Evolutionary conservation across 768 basidiomycete species (phyloP).

Genomic region (Hysterangium stoloniferum): DNA sequence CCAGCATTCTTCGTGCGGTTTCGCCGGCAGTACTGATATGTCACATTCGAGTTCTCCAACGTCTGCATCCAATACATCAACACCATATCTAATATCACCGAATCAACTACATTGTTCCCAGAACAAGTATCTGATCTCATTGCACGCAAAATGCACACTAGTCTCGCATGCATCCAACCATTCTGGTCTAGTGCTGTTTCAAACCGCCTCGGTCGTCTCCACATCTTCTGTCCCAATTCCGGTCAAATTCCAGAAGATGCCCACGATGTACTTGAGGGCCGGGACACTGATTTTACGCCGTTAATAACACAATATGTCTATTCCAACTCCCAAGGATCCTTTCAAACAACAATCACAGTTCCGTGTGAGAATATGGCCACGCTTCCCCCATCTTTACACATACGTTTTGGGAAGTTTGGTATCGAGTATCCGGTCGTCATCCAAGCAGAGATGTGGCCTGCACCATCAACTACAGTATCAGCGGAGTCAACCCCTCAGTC

Average conservation of each 20-base stretch:
- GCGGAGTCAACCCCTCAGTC: not conserved
- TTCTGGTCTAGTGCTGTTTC: conserved; percentile 76
- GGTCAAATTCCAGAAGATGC: conserved; percentile 18
- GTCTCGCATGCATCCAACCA: conserved; percentile 64
- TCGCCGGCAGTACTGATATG: too few species aligned
- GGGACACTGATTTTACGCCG: conserved; percentile 31
- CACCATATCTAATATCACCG: too few species aligned
- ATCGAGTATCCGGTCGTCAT: conserved; percentile 50
- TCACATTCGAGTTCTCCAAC: too few species aligned
- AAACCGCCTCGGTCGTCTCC: conserved; percentile 51
- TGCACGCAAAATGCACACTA: conserved; percentile 50
- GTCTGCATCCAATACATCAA: too few species aligned
- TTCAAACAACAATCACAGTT: conserved; percentile 53
- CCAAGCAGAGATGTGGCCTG: conserved; percentile 41
- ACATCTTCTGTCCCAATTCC: conserved; percentile 41
- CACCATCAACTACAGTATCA: conserved; percentile 21
- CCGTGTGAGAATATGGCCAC: conserved; percentile 61
- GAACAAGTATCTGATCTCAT: conserved; percentile 12
- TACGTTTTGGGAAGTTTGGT: conserved; percentile 46
- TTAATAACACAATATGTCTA: conserved; percentile 43
- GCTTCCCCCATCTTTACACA: conserved; percentile 48
- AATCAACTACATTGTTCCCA: conserved; percentile 17
- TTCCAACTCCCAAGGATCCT: conserved; percentile 66
- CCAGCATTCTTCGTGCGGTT: too few species aligned
- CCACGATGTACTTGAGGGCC: conserved; percentile 8